Base-by-base conservation (phyloP, 352 stramenopile species). In the Phytophthora multivora region DNA sequence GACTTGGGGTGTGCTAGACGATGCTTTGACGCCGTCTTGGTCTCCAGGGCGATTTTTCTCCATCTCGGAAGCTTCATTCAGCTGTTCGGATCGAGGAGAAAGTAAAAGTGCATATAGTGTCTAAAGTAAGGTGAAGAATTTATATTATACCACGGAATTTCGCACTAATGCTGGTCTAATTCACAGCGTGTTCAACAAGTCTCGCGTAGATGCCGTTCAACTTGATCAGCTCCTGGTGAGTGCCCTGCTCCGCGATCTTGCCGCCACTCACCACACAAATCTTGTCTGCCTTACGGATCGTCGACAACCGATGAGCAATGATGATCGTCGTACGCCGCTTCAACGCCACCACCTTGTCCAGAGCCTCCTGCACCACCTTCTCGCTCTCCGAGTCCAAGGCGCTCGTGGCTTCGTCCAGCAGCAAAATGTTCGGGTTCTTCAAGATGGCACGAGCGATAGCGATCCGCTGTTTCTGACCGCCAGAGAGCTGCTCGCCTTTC, bases 281-380 rank as follows among this genome's bases (percentile, higher is more conserved):
- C 5, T 40, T 40, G 78, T 99, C 92, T 33, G 93, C 96, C 75
- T 97, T 89, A 58, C 91, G 88, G 55, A 98, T 93, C 3, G 92
- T 98, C 49, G 84, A 96, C 21, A 99, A 66, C 8, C 96, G 83
- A 69, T 99, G 96, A 1, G 95, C 96, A 53, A 98, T 97, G 38
- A 98, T 89, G 50, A 99, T 80, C 23, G 88, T 97, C 38, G 95
- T 98, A 9, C 79, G 79, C 4, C 67, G 66, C 40, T 84, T 77
- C 43, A 79, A 53, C 25, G 76, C 71, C 49, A 85, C 55, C n/a
- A 86, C 67, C 52, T 81, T 78, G 61, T 95, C 82, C 35, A 96
- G 60, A 12, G 83, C 81, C 31, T 84, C 66, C 67, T 96, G 90
- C 26, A 97, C 88, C 35, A 95, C 71, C 42, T 84, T 78, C 54